Evolutionary conservation across 768 basidiomycete genomes (phyloP).

Genomic region (Tulasnella sp.): DNA sequence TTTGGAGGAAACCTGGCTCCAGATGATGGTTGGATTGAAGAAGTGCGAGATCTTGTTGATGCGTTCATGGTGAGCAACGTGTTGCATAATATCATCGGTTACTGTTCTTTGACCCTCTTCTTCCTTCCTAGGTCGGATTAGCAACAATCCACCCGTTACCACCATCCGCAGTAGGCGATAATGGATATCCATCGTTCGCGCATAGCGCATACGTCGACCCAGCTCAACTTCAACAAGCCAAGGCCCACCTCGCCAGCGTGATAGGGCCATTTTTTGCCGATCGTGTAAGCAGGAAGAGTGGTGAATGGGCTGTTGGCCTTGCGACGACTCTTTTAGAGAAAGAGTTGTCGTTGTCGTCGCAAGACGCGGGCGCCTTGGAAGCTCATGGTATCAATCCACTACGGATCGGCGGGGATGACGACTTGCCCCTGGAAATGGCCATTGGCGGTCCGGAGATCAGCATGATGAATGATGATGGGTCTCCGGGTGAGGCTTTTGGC

Average conservation of each 20-base stretch:
- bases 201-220: neutral
- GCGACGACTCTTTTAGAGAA: neutral
- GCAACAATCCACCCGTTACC: constrained; percentile 2
- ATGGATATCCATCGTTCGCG: neutral
- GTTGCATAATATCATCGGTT: neutral
- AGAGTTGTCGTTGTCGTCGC: neutral
- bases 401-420: neutral
- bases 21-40: constrained; percentile 3
- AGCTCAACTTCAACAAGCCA: neutral
- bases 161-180: neutral
- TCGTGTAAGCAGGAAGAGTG: neutral
- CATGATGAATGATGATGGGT: neutral
- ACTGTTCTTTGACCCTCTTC: no score
- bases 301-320: constrained; percentile 3
- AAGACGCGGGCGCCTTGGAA: neutral
- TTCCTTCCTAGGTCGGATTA: neutral
- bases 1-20: neutral
- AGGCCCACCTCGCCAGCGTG: neutral
- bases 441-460: neutral
- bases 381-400: neutral
- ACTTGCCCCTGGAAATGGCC: neutral
- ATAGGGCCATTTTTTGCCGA: constrained; percentile 7
- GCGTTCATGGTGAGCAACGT: neutral
- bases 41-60: neutral
- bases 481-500: neutral